Evolutionary conservation across 331 rosid genomes (phyloP), one percentile per base, ranked within the genome.

Genomic region (Malus hybrid): DNA sequence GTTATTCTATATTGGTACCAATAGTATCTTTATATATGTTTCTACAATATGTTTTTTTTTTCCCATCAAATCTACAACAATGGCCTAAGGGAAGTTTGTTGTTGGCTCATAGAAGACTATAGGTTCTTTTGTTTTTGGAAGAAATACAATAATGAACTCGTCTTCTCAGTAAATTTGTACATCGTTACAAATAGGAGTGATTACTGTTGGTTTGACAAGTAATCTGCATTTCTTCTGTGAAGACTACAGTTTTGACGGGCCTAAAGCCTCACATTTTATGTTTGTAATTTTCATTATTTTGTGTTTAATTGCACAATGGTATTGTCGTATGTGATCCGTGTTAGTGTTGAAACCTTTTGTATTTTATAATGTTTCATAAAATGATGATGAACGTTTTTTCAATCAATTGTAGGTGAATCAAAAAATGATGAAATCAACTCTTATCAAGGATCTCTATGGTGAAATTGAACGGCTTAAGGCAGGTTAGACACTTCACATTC

Each of bases 341-440:
- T 15, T 29, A 33, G 63, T n/a, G 55, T 14, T 52, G 39, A 10
- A 13, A 33, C 62, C 33, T 11, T 34, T 0, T 9, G 8, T 65
- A 50, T 34, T 54, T 66, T 31, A 10, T 14, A 33, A 22, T 65
- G 32, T 65, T 44, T 55, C 27, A 6, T 6, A 65, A 28, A 19
- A 28, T 27, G 33, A n/a, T 67, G 34, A 9, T 14, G 5, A 14
- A 3, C 13, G 10, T 34, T 12, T 28, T 48, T 4, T 61, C 48
- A n/a, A 10, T 24, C 11, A 27, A 14, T 33, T 68, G 65, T 57
- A 93, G 97, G 93, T 93, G 68, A 93, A 93, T 79, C 97, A 93
- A 78, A 93, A 93, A 79, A 85, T 93, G 94, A 93, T 90, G 96
- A 93, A 93, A 83, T 82, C 96, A 78, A 93, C 97, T 8, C 88